phyloP scores from a whole-genome alignment of 2,329 filamentous ascomycete genomes.

The Aspergillus felis region DNA sequence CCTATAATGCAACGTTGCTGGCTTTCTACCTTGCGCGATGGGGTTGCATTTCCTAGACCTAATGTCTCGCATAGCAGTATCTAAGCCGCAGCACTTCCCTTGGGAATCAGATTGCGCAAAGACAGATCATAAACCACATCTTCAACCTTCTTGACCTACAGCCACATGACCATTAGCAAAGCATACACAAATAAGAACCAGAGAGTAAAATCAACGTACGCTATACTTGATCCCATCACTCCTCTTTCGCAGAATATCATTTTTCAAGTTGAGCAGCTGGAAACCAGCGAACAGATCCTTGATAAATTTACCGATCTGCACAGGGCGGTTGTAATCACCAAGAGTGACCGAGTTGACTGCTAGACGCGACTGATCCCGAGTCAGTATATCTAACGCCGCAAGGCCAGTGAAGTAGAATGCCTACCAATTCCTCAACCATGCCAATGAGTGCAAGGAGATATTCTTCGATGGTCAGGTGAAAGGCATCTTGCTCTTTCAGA shows the following conservation, averaged over 20 bases:
- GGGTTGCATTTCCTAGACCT: not conserved
- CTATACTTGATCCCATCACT: constrained; percentile 95
- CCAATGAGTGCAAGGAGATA: constrained; percentile 86
- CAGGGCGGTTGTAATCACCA: constrained; percentile 78
- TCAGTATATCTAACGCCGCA: not conserved
- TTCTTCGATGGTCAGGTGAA: constrained; percentile 96
- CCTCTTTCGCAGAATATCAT: constrained; percentile 80
- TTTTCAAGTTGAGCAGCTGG: constrained; percentile 96
- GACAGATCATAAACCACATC: constrained; percentile 96
- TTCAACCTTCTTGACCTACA: constrained; percentile 87
- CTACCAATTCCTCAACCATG: constrained; percentile 79
- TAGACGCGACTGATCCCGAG: constrained; percentile 60
- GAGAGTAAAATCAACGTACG: constrained; percentile 31
- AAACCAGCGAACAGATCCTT: constrained; percentile 96
- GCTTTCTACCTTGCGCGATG: not conserved
- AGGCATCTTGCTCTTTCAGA: constrained; percentile 80
- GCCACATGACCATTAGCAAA: constrained; percentile 4
- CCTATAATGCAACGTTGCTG: too few species aligned
- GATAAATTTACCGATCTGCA: constrained; percentile 86
- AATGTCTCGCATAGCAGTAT: not conserved
- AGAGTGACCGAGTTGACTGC: constrained; percentile 93
- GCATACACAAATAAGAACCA: not conserved
- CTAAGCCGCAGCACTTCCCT: constrained; percentile 26
- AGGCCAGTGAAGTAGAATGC: constrained; percentile 9
- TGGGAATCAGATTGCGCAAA: constrained; percentile 72